Conservation (phyloP, 2,329 filamentous ascomycete genomes). For the Ceratocystis smalleyi region DNA sequence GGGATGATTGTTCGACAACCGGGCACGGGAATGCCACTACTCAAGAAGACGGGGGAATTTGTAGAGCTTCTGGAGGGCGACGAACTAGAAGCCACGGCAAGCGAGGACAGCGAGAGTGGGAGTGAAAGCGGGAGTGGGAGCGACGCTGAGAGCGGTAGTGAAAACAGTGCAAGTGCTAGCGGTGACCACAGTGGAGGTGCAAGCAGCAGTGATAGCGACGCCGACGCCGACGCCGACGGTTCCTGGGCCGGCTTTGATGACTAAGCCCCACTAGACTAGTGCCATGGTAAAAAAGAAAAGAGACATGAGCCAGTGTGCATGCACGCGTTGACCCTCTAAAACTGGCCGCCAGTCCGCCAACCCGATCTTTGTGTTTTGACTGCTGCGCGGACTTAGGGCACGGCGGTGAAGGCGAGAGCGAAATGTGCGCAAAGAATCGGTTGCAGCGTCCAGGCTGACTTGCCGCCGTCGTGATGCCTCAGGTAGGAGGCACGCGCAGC, state of each 20-base stretch:
- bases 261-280: constrained; percentile 8
- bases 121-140: neutral
- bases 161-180: constrained; percentile 25
- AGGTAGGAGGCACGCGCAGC: neutral
- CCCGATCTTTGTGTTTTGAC: neutral
- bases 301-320: no score
- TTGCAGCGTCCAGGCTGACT: neutral
- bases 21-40: constrained; percentile 25
- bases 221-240: constrained; percentile 14
- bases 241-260: constrained; percentile 21
- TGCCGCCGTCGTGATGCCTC: neutral
- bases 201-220: constrained; percentile 8
- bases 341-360: neutral
- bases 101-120: constrained; percentile 16
- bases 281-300: neutral
- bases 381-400: no score
- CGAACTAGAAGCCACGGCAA: constrained; percentile 10
- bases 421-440: no score
- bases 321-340: no score
- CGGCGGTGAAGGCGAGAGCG: no score
- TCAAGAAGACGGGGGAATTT: constrained; percentile 25
- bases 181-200: constrained; percentile 11
- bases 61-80: constrained; percentile 19
- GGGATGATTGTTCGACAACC: constrained; percentile 33
- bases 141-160: constrained; percentile 18